These are phyloP conservation scores for Dryas drummondii DNA, from an alignment of 306 rosid genomes.

Conservation along the genomic window DNA sequence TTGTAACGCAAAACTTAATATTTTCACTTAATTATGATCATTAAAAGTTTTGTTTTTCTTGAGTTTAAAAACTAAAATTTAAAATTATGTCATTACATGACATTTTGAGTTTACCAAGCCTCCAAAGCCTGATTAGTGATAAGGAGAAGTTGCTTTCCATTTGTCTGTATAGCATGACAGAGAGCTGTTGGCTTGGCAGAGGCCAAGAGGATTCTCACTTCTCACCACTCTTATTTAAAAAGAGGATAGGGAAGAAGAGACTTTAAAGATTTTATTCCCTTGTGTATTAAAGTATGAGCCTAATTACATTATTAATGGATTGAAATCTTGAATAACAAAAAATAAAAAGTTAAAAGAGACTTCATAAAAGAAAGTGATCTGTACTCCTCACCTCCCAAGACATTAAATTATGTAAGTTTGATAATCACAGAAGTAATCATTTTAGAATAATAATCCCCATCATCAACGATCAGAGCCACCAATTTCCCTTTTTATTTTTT, in stretches of 20 bases:
- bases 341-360: background rate
- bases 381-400: slow-evolving; percentile 46
- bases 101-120: background rate
- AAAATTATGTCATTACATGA: no score
- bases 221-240: background rate
- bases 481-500: slow-evolving; percentile 3
- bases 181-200: background rate
- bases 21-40: no score
- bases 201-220: background rate
- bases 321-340: background rate
- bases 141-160: slow-evolving; percentile 7
- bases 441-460: slow-evolving; percentile 87
- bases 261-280: slow-evolving; percentile 15
- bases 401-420: slow-evolving; percentile 26
- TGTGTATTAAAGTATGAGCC: slow-evolving; percentile 55
- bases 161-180: background rate
- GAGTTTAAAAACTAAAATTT: background rate
- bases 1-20: no score
- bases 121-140: background rate
- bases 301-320: slow-evolving; percentile 26
- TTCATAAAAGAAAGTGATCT: slow-evolving; percentile 29
- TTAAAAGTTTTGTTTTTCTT: background rate
- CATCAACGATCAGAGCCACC: slow-evolving; percentile 44
- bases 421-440: slow-evolving; percentile 74
- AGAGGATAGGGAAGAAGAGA: background rate